Base-by-base conservation (phyloP, 139 green algal species). In the Chlorella sorokiniana region DNA sequence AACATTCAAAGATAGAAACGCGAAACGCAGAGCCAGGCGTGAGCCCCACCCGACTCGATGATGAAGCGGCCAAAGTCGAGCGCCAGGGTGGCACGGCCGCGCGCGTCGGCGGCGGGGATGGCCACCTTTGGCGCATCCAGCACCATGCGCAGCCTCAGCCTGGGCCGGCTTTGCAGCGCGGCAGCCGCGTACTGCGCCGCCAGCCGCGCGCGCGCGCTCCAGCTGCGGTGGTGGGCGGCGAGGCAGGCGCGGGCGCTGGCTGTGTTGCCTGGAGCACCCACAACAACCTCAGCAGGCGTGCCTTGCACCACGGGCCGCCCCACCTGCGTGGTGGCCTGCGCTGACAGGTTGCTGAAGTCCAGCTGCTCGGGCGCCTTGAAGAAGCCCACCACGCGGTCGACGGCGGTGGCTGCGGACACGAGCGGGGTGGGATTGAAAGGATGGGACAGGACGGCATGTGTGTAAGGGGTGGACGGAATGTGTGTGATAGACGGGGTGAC, bases 121-220 rank as follows among this genome's bases (percentile, higher is more conserved):
- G 89, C 88, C 65, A 98, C 83, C 85, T 98, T 98, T 70, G 95
- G 95, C 1, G 93, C 95, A 41, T 97, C 92, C 74, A 96, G 85
- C 29, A 88, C 87, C 70, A 98, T 76, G 29, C 48, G 41, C 77
- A 96, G 70, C 42, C 72, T 67, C 68, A 97, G 85, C 33, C 83
- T 84, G 76, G 51, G 92, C 83, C 81, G 85, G 82, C 69, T 87
- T 35, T 71, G 85, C 71, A 83, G 77, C 69, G 86, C 83, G 2
- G 89, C 87, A 6, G 68, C 74, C 22, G 95, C 83, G 68, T 92
- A 91, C 48, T 86, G 70, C n/a, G 82, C 67, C 65, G 90, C 84
- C 88, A 88, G 72, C 73, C 82, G 20, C 72, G n/a, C 87, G 82
- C 42, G 91, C 64, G 73, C 90, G 44, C 67, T 95, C 91, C 29